These are phyloP conservation scores for Ambrosiella xylebori DNA, from an alignment of 2,329 filamentous ascomycete species.

Conservation along the genomic window DNA sequence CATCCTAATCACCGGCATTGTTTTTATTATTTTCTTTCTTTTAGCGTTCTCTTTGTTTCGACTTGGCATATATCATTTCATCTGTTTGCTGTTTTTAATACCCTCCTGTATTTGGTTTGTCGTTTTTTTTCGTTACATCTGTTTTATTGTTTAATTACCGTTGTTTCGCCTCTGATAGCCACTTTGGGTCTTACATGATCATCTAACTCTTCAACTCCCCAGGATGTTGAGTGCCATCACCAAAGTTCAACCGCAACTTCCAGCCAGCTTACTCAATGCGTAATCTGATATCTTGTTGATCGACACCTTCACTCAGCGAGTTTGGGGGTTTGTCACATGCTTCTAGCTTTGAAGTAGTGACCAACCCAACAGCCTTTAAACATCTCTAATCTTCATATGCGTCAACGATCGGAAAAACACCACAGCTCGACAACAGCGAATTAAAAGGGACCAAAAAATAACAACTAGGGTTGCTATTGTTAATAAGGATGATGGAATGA, in stretches of 20 bases:
- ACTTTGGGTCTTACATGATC: slow-evolving; percentile 12
- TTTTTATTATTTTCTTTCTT: slow-evolving; percentile 12
- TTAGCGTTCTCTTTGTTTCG: neutral
- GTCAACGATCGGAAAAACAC: neutral
- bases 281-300: neutral
- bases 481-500: neutral
- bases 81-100: slow-evolving; percentile 16
- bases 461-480: neutral
- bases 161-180: slow-evolving; percentile 14
- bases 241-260: slow-evolving; percentile 10
- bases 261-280: slow-evolving; percentile 5
- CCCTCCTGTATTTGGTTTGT: neutral
- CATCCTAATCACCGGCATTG: neutral
- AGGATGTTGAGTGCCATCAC: slow-evolving; percentile 11
- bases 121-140: neutral
- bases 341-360: neutral
- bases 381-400: neutral
- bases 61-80: slow-evolving; percentile 14
- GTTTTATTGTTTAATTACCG: neutral
- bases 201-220: slow-evolving; percentile 15
- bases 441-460: too few relatives aligned
- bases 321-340: neutral
- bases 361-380: neutral
- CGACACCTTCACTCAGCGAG: neutral
- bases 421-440: neutral